These are phyloP conservation scores for Fusarium sp. DNA, from an alignment of 2,329 filamentous ascomycete genomes.

Conservation along the genomic window DNA sequence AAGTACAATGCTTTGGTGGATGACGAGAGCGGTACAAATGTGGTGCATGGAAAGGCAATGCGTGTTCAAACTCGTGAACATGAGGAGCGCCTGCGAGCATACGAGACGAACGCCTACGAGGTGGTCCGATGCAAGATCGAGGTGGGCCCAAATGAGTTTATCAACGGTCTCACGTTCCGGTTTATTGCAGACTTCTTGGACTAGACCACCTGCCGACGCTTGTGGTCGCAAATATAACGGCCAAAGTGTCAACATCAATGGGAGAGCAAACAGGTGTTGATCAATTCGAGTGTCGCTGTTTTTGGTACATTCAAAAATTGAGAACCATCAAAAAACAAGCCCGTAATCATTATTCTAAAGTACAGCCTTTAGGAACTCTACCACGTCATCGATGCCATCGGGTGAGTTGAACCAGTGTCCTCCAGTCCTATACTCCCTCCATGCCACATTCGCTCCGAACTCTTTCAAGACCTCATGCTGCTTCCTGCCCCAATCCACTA, in stretches of 20 bases:
- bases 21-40: not conserved
- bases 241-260: too few relatives aligned
- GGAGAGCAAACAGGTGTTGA: not conserved
- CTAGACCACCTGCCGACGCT: not conserved
- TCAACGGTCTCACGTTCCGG: not conserved
- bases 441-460: conserved; percentile 55
- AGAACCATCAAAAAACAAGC: not conserved
- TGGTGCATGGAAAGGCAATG: not conserved
- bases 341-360: too few relatives aligned
- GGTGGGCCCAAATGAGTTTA: not conserved
- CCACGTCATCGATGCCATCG: conserved; percentile 56
- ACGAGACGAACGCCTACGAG: not conserved
- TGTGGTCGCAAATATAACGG: not conserved
- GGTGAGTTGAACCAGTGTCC: conserved; percentile 60
- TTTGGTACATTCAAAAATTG: not conserved
- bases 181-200: not conserved
- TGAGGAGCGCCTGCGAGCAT: not conserved
- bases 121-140: not conserved
- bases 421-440: conserved; percentile 56
- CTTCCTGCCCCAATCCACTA: conserved; percentile 52
- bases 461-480: conserved; percentile 50
- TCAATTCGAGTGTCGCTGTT: not conserved
- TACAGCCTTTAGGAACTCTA: conserved; percentile 46
- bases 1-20: not conserved
- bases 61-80: not conserved